Conservation (phyloP, 2,329 filamentous ascomycete genomes). For the Paraconiothyrium sp. region DNA sequence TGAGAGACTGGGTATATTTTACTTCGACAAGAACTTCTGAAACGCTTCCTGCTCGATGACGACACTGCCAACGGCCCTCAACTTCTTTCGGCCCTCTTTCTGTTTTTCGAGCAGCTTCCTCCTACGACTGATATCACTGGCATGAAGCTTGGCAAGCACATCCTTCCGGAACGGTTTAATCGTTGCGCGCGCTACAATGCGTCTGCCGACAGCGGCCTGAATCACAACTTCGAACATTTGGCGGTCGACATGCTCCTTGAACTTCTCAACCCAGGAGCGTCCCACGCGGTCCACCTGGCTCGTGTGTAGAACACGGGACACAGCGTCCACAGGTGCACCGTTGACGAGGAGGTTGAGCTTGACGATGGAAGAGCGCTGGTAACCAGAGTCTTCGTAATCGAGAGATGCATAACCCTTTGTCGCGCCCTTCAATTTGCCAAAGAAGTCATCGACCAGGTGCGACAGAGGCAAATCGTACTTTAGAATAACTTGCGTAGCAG, state of each 20-base stretch:
- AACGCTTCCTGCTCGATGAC: conserved; percentile 97
- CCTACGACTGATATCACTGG: conserved; percentile 82
- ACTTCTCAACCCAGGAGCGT: conserved; percentile 89
- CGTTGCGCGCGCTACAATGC: conserved; percentile 89
- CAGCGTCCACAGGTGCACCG: conserved; percentile 90
- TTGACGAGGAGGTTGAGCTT: conserved; percentile 96
- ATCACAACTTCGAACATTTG: conserved; percentile 99
- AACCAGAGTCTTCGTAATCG: conserved; percentile 96
- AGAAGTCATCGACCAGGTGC: conserved; percentile 94
- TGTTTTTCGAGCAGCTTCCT: conserved; percentile 94
- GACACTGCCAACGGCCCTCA: conserved; percentile 85
- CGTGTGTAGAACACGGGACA: conserved; percentile 86
- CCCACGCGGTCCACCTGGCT: conserved; percentile 85
- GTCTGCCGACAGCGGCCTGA: conserved; percentile 84
- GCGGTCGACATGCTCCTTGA: conserved; percentile 94
- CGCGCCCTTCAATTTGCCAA: conserved; percentile 91
- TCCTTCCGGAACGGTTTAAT: conserved; percentile 98
- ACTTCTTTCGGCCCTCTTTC: conserved; percentile 90
- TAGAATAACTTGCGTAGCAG: conserved; percentile 89
- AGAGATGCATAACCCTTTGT: conserved; percentile 96
- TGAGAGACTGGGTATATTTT: conserved; percentile 12
- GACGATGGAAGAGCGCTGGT: conserved; percentile 79
- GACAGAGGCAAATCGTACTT: conserved; percentile 90
- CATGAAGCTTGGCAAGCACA: conserved; percentile 91
- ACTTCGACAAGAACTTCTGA: conserved; percentile 88